Conservation (phyloP, 805 yeast species). For the Candida pseudoglaebosa region DNA sequence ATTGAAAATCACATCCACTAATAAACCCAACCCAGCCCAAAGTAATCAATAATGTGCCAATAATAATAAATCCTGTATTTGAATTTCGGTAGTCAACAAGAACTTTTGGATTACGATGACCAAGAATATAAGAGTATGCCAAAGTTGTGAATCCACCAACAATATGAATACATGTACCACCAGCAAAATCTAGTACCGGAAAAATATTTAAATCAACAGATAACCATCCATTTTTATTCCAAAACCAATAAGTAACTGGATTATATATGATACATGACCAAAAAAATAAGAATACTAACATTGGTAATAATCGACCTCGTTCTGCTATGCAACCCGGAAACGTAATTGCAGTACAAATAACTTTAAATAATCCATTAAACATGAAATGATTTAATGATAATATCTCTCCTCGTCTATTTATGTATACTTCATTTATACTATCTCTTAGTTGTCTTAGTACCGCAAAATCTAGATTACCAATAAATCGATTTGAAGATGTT, state of each 20-base stretch:
- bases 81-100: constrained; percentile 34
- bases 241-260: constrained; percentile 44
- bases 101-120: constrained; percentile 38
- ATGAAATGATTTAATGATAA: constrained; percentile 33
- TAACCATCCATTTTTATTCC: constrained; percentile 43
- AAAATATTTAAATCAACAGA: constrained; percentile 26
- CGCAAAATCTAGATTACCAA: constrained; percentile 30
- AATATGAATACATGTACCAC: constrained; percentile 42
- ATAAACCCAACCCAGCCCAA: constrained; percentile 43
- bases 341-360: constrained; percentile 36
- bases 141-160: constrained; percentile 44
- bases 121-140: constrained; percentile 40
- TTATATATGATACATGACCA: constrained; percentile 41
- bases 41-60: constrained; percentile 30
- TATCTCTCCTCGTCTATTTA: constrained; percentile 38
- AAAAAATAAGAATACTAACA: constrained; percentile 34
- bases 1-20: constrained; percentile 41
- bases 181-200: constrained; percentile 44
- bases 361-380: constrained; percentile 37
- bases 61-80: constrained; percentile 27
- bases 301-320: constrained; percentile 39
- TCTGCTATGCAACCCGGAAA: constrained; percentile 44
- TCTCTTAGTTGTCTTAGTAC: constrained; percentile 26
- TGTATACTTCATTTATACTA: constrained; percentile 15
- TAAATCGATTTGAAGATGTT: constrained; percentile 28